Percentiles rank a stretch among this genome's conserved stretches.
phyloP scores from a whole-genome alignment of 2,329 filamentous ascomycete genomes.

The Trichophyton equinum region DNA sequence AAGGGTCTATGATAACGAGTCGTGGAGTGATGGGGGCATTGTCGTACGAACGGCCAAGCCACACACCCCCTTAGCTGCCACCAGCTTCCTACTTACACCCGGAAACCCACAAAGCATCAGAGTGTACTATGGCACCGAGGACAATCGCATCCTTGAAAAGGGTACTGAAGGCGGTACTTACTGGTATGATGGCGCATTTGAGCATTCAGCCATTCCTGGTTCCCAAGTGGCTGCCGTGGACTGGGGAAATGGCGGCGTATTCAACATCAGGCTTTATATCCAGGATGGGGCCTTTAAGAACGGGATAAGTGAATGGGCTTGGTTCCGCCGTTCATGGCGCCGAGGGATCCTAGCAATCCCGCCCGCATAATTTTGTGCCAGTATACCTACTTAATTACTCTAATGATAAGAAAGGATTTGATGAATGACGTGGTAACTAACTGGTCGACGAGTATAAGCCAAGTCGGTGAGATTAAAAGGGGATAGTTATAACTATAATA shows the following conservation, averaged over 20 bases:
- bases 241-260: background rate
- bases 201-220: background rate
- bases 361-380: background rate
- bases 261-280: conserved; percentile 2
- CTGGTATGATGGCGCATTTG: conserved; percentile 1
- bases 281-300: background rate
- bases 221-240: conserved; percentile 1
- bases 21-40: background rate
- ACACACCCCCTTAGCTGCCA: background rate
- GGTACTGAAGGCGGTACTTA: background rate
- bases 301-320: conserved; percentile 1
- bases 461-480: too few relatives aligned
- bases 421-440: too few relatives aligned
- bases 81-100: background rate
- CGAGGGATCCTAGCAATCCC: background rate
- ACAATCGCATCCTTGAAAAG: background rate
- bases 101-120: background rate
- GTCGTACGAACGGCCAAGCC: background rate
- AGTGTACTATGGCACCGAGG: background rate
- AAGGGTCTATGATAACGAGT: background rate
- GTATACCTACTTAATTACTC: background rate
- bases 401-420: background rate
- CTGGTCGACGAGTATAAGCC: too few relatives aligned
- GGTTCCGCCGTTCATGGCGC: background rate
- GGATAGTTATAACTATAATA: too few relatives aligned